Conservation (phyloP, 1,139 yeast species). For the Candida dubliniensis region DNA sequence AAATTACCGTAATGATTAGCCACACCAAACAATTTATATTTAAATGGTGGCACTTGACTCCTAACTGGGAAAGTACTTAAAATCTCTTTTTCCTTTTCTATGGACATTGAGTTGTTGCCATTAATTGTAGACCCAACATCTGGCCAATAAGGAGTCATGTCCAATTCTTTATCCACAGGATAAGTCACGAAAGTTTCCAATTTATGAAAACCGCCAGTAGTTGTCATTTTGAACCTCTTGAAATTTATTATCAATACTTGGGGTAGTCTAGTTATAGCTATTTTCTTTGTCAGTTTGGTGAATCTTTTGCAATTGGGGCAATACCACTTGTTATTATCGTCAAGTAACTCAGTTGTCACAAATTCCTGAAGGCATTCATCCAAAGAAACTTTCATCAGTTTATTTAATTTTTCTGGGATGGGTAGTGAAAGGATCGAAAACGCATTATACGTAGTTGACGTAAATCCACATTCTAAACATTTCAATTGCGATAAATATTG, state of each 20-base stretch:
- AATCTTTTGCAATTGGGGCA: constrained; percentile 78
- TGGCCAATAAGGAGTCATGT: constrained; percentile 83
- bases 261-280: constrained; percentile 72
- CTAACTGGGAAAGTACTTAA: constrained; percentile 60
- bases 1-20: constrained; percentile 85
- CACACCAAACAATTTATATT: constrained; percentile 77
- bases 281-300: constrained; percentile 66
- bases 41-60: constrained; percentile 79
- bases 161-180: constrained; percentile 57
- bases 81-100: constrained; percentile 36
- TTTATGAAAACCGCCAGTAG: constrained; percentile 51
- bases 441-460: constrained; percentile 87
- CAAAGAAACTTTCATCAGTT: constrained; percentile 37
- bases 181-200: constrained; percentile 62
- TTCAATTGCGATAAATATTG: constrained; percentile 79
- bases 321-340: constrained; percentile 84
- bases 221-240: constrained; percentile 66
- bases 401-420: constrained; percentile 47
- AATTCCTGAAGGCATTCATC: constrained; percentile 71
- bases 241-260: constrained; percentile 70
- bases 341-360: constrained; percentile 65
- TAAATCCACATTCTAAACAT: constrained; percentile 72
- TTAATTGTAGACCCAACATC: constrained; percentile 37
- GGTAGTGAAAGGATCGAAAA: constrained; percentile 78
- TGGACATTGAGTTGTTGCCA: constrained; percentile 17